Base-by-base conservation (phyloP, 1,139 yeast genomes). In the Yamadazyma sp. region DNA sequence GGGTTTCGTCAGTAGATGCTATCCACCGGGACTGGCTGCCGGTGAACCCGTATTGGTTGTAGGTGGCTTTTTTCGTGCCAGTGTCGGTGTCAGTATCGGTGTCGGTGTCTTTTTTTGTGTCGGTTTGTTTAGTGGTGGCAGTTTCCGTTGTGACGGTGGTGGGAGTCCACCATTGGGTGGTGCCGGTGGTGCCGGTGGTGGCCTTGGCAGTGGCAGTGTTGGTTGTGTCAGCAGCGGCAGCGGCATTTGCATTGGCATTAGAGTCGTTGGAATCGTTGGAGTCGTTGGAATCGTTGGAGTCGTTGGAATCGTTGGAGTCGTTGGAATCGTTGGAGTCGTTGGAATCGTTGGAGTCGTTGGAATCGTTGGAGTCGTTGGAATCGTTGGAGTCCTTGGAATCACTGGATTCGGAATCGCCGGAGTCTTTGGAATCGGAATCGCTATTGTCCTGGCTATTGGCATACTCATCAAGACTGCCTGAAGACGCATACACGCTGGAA, bases 21-120 rank as follows among this genome's bases (percentile, higher is more conserved):
- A 45, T 47, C 76, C 76, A 70, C 3, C 50, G 50, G 0, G 66
- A 57, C 47, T 70, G 72, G 3, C 60, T 48, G 1, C 76, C 76
- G 3, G 72, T 64, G 48, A 70, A 70, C 2, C 76, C 76, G 62
- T 64, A 70, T 46, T 67, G 67, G 51, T 70, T 70, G 52, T 57
- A 64, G 3, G 64, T 50, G n/a, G 38, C 61, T 14, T 38, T 31
- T 15, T 36, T 29, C 10, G 43, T 42, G 18, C 40, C 25, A 18
- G 37, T 33, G 11, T 34, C 20, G 17, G 30, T 25, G 18, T 33
- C 25, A 4, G 41, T 33, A 14, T 43, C 39, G 3, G 50, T 39
- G 6, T 34, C 30, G n/a, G n/a, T n/a, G n/a, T n/a, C n/a, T n/a
- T n/a, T n/a, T n/a, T n/a, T n/a, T n/a, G n/a, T n/a, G 8, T 40